Base-by-base conservation (phyloP, 164 flowering plant species). In the Saururus chinensis region DNA sequence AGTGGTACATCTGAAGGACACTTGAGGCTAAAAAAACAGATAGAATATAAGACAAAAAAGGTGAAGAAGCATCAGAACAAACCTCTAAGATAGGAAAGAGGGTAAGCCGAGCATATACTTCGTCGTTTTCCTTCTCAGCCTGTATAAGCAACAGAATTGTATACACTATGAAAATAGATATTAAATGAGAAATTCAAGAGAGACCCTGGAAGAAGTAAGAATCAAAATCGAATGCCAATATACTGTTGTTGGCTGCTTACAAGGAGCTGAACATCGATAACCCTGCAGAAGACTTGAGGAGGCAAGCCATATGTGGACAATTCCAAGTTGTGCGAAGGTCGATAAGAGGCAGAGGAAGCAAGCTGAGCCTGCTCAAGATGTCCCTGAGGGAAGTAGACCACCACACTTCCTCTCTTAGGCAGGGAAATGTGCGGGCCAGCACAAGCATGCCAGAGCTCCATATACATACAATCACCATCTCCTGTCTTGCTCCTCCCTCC, bases 61-160 rank as follows among this genome's bases (percentile, higher is more conserved):
- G 21, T 58, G 22, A 35, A 21, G 41, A 16, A 58, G 49, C 26
- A 37, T 52, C 26, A 40, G 25, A 11, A 2, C 51, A n/a, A 19
- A 64, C 66, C 66, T 86, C 93, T 55, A 82, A 82, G 66, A 75
- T 76, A 74, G 96, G 96, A 68, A 86, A 80, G 63, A 92, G 76
- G 42, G 88, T 76, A 57, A 92, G 81, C 76, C 84, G 88, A 24
- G 90, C 82, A 69, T 89, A 92, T 22, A 89, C 95, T 76, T 92
- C 98, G 80, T 92, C 98, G 75, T 80, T 88, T 69, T 83, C 95
- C 73, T 80, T 86, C 60, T 87, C 86, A 56, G 96, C 98, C 98
- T 92, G 71, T 60, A 16, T 57, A 30, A 23, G 14, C 30, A 57
- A 19, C 16, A 56, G 4, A 63, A 24, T n/a, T 30, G 23, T 40